Conservation (phyloP, 257 asterid genomes). For the Anisodus acutangulus region DNA sequence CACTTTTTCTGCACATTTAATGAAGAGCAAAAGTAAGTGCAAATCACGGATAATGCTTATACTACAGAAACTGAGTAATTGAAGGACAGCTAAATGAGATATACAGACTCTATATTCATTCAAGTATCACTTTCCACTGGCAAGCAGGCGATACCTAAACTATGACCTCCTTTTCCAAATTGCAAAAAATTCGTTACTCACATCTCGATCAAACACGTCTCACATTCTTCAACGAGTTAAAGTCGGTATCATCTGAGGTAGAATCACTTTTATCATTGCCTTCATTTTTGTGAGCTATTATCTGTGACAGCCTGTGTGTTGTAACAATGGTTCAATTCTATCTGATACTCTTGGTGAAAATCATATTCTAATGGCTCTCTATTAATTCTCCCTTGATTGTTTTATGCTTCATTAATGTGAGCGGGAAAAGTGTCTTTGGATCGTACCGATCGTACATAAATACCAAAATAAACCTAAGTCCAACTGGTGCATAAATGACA, state of each 20-base stretch:
- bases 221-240: background rate
- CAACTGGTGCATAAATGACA: background rate
- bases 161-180: background rate
- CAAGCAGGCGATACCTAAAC: background rate
- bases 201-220: background rate
- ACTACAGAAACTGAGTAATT: conserved; percentile 12
- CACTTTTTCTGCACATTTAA: conserved; percentile 65
- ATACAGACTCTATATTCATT: background rate
- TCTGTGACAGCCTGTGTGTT: background rate
- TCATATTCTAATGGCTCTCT: background rate
- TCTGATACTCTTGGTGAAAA: background rate
- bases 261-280: conserved; percentile 1
- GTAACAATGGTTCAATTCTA: background rate
- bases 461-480: background rate
- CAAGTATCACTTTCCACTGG: background rate
- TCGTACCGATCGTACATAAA: background rate
- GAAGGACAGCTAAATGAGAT: background rate
- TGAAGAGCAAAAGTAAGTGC: conserved; percentile 17
- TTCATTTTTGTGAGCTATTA: background rate
- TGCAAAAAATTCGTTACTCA: background rate
- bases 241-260: background rate
- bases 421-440: background rate
- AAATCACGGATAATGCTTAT: background rate
- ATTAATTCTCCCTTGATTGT: background rate
- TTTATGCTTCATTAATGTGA: background rate